Percentiles rank a stretch among this genome's conserved stretches.
These are phyloP conservation scores for Podaxis carcinomalis DNA, from an alignment of 768 basidiomycete genomes.

Conservation along the genomic window DNA sequence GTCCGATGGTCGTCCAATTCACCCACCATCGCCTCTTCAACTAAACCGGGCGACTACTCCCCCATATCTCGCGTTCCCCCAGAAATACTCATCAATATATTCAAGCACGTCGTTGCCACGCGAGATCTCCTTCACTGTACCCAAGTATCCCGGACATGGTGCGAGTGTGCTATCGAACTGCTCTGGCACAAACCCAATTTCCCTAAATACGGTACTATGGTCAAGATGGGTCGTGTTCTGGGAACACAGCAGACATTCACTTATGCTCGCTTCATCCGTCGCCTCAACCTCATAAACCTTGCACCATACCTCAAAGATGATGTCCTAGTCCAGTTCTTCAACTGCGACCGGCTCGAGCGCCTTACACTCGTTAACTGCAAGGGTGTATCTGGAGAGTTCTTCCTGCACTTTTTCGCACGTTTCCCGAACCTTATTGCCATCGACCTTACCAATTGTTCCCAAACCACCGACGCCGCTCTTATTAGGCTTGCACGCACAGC, in stretches of 20 bases:
- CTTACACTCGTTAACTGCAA: conserved; percentile 83
- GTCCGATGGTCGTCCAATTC: conserved; percentile 59
- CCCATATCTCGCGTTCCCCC: conserved; percentile 74
- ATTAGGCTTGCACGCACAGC: conserved; percentile 67
- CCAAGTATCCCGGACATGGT: conserved; percentile 88
- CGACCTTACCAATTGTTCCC: conserved; percentile 72
- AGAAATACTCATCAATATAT: conserved; percentile 89
- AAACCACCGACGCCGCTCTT: conserved; percentile 69
- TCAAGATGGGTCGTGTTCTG: conserved; percentile 75
- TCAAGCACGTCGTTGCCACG: conserved; percentile 74
- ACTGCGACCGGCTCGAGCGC: conserved; percentile 81
- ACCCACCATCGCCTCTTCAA: conserved; percentile 14
- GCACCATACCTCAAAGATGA: conserved; percentile 68
- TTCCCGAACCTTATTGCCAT: conserved; percentile 81
- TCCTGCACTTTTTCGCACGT: conserved; percentile 60
- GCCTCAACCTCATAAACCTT: conserved; percentile 83
- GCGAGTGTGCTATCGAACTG: conserved; percentile 91
- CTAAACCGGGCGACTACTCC: conserved; percentile 33
- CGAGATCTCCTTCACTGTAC: conserved; percentile 72
- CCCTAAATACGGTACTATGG: conserved; percentile 61
- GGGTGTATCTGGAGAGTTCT: conserved; percentile 56
- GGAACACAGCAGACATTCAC: conserved; percentile 72
- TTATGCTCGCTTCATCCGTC: conserved; percentile 83
- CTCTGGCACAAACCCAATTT: conserved; percentile 92
- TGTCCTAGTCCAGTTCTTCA: conserved; percentile 63